Percentiles rank a stretch among this genome's conserved stretches.
These are phyloP conservation scores for Nakataea oryzae DNA, from an alignment of 2,329 filamentous ascomycete species.

Conservation along the genomic window DNA sequence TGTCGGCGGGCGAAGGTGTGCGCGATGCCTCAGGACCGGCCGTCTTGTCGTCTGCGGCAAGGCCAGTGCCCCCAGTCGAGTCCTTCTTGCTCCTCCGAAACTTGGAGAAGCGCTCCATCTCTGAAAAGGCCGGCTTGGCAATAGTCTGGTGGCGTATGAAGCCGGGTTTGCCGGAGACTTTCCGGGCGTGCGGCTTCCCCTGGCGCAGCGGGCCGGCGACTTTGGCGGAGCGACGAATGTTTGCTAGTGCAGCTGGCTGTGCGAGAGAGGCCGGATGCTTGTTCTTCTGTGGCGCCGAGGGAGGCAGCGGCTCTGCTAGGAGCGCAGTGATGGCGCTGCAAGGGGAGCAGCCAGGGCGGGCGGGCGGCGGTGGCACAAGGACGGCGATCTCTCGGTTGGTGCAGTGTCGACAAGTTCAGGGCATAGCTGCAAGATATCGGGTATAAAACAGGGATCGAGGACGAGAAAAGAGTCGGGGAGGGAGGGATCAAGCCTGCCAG, in stretches of 20 bases:
- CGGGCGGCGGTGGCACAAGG: background rate
- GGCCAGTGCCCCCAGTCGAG: slow-evolving; percentile 6
- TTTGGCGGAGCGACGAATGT: background rate
- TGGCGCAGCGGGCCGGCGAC: too few relatives aligned
- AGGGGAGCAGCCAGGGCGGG: background rate
- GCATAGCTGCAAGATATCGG: background rate
- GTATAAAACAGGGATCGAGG: background rate
- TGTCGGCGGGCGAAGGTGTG: slow-evolving; percentile 9
- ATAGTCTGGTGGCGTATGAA: background rate
- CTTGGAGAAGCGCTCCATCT: slow-evolving; percentile 19
- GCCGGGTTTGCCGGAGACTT: background rate
- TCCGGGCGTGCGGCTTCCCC: background rate
- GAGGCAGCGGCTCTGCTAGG: background rate
- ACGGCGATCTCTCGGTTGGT: background rate
- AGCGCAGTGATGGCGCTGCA: background rate
- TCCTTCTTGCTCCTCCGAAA: slow-evolving; percentile 19
- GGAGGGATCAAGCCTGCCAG: background rate
- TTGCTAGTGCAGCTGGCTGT: background rate
- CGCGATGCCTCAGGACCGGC: slow-evolving; percentile 3
- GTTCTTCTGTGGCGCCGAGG: background rate
- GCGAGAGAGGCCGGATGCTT: background rate
- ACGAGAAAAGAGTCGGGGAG: background rate
- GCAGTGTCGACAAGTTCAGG: background rate
- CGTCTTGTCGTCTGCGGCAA: slow-evolving; percentile 2
- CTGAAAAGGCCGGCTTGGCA: background rate